A percentile compares a stretch with the other conserved stretches of the same genome.
Conservation (phyloP, 768 basidiomycete species). For the Podaxis sp. region DNA sequence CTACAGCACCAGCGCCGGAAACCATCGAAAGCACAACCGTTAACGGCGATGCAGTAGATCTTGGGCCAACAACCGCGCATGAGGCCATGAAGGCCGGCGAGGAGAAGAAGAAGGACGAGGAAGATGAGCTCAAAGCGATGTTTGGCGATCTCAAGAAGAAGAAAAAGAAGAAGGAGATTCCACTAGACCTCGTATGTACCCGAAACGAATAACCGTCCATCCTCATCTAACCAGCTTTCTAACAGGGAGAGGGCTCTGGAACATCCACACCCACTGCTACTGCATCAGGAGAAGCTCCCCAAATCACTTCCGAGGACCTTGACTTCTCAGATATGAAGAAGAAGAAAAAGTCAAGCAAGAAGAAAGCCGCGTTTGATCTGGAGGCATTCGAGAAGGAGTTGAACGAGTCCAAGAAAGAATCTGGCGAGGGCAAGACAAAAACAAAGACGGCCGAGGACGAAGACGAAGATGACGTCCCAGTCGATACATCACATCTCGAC, state of each 20-base stretch:
- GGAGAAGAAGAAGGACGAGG: constrained; percentile 53
- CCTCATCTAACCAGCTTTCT: neutral
- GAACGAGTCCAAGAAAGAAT: constrained; percentile 66
- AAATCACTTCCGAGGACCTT: constrained; percentile 71
- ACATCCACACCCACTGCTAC: constrained; percentile 57
- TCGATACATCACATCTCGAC: constrained; percentile 63
- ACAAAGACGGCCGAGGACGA: constrained; percentile 43
- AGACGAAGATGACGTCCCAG: constrained; percentile 54
- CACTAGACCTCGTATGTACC: constrained; percentile 71
- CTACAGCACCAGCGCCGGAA: constrained; percentile 74
- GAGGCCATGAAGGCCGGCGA: constrained; percentile 64
- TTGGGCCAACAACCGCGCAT: constrained; percentile 73
- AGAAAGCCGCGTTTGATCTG: constrained; percentile 86
- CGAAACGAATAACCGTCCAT: constrained; percentile 6
- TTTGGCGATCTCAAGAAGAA: constrained; percentile 91
- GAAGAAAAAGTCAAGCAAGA: constrained; percentile 87
- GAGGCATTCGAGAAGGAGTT: constrained; percentile 96
- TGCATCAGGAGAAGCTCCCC: constrained; percentile 36
- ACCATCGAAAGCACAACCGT: constrained; percentile 69
- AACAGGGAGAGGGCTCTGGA: constrained; percentile 65
- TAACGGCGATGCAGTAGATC: constrained; percentile 72
- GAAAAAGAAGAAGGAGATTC: constrained; percentile 92
- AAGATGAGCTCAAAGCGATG: constrained; percentile 80
- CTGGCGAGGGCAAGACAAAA: constrained; percentile 35
- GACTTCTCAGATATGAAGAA: constrained; percentile 97